Conservation (phyloP, 148 eudicot genomes). For the Suaeda aralocaspica region DNA sequence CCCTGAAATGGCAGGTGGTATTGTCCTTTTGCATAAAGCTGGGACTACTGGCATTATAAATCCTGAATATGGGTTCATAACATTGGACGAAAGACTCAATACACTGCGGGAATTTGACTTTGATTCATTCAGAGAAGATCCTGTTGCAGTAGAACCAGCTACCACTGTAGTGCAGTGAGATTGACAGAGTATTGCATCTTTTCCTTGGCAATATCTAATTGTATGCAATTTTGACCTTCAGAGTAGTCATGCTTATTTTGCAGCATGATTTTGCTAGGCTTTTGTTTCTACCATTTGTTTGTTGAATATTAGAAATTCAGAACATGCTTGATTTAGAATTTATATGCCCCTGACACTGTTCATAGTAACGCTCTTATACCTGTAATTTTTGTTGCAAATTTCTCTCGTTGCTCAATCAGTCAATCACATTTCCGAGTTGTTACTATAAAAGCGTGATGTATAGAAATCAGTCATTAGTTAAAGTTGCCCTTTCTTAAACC, state of each 20-base stretch:
- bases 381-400: too few relatives aligned
- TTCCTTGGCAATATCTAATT: not conserved
- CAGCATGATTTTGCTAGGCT: not conserved
- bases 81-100: constrained; percentile 71
- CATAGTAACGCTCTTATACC: too few relatives aligned
- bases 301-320: not conserved
- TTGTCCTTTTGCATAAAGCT: constrained; percentile 57
- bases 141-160: constrained; percentile 37
- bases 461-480: not conserved
- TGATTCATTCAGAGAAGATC: constrained; percentile 45
- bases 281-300: not conserved
- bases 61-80: constrained; percentile 49
- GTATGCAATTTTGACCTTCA: constrained; percentile 20
- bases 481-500: not conserved
- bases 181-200: not conserved
- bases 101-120: constrained; percentile 58
- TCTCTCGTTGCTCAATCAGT: too few relatives aligned
- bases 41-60: constrained; percentile 45
- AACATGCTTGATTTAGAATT: too few relatives aligned
- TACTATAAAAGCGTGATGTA: too few relatives aligned
- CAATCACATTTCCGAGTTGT: too few relatives aligned
- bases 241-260: not conserved
- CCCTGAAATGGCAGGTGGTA: constrained; percentile 75
- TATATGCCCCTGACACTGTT: too few relatives aligned
- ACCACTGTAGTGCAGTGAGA: constrained; percentile 36